phyloP scores from a whole-genome alignment of 1,284 basidiomycete genomes.

The Pseudozyma sp. region DNA sequence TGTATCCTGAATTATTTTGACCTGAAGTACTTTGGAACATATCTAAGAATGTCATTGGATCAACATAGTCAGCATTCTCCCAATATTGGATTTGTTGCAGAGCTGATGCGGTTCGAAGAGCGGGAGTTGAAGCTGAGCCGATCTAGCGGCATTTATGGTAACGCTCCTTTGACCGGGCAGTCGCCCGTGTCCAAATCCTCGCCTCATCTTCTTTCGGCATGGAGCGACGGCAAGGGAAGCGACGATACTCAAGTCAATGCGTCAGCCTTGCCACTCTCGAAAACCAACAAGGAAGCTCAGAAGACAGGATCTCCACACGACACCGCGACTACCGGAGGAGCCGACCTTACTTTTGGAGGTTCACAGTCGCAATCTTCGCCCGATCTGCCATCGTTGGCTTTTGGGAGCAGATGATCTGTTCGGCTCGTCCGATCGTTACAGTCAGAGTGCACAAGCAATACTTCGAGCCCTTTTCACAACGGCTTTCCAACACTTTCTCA shows the following conservation, averaged over 20 bases:
- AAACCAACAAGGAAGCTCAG: conserved; percentile 2
- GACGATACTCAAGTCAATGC: neutral
- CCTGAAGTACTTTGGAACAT: too few species aligned
- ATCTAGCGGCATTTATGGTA: conserved; percentile 41
- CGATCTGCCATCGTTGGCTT: conserved; percentile 21
- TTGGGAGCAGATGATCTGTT: conserved; percentile 3
- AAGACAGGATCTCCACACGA: neutral
- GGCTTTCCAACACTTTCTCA: neutral
- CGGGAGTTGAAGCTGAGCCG: conserved; percentile 31
- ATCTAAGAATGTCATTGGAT: too few species aligned
- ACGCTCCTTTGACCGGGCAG: neutral
- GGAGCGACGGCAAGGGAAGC: conserved; percentile 1
- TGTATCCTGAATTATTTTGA: too few species aligned
- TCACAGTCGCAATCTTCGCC: conserved; percentile 32
- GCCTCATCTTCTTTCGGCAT: conserved; percentile 6
- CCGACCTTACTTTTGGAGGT: neutral
- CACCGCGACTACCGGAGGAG: neutral
- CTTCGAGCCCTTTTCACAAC: neutral
- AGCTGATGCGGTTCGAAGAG: conserved; percentile 96
- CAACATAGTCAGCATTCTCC: too few species aligned
- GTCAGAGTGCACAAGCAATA: too few species aligned
- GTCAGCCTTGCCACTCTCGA: conserved; percentile 7
- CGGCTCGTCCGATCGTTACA: too few species aligned
- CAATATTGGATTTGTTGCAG: conserved; percentile 96
- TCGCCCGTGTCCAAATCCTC: conserved; percentile 9